Conservation (phyloP, 345 rosid species). For the Boechera divaricarpa region DNA sequence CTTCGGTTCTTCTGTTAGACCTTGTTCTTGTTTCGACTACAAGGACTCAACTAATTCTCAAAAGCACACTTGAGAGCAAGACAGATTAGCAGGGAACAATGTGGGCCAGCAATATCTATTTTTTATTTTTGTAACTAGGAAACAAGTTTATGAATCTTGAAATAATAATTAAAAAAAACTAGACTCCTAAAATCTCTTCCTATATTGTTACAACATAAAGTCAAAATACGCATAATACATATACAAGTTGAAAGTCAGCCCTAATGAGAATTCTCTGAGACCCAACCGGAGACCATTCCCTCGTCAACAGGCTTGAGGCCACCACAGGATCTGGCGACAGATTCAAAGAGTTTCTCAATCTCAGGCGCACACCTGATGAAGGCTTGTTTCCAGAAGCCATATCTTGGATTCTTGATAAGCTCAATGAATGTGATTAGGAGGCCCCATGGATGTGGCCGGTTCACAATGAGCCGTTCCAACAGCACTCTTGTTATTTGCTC, state of each 20-base stretch:
- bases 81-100: no score
- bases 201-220: constrained; percentile 27
- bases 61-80: no score
- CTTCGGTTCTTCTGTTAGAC: no score
- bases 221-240: constrained; percentile 2
- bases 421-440: constrained; percentile 97
- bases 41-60: no score
- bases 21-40: no score
- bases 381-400: constrained; percentile 79
- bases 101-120: no score
- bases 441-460: constrained; percentile 99
- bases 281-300: constrained; percentile 79
- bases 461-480: constrained; percentile 93
- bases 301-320: constrained; percentile 76
- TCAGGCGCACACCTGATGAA: constrained; percentile 89
- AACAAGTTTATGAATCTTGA: not conserved
- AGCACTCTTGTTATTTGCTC: constrained; percentile 98
- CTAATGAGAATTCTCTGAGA: constrained; percentile 58
- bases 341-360: constrained; percentile 88
- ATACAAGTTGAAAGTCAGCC: not conserved
- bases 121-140: no score
- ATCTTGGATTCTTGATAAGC: constrained; percentile 94
- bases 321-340: constrained; percentile 83
- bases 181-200: constrained; percentile 1
- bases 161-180: not conserved